Percentiles rank a stretch among this genome's conserved stretches.
Conservation (phyloP, 2,329 filamentous ascomycete species). For the Stagonosporopsis chrysanthemi region DNA sequence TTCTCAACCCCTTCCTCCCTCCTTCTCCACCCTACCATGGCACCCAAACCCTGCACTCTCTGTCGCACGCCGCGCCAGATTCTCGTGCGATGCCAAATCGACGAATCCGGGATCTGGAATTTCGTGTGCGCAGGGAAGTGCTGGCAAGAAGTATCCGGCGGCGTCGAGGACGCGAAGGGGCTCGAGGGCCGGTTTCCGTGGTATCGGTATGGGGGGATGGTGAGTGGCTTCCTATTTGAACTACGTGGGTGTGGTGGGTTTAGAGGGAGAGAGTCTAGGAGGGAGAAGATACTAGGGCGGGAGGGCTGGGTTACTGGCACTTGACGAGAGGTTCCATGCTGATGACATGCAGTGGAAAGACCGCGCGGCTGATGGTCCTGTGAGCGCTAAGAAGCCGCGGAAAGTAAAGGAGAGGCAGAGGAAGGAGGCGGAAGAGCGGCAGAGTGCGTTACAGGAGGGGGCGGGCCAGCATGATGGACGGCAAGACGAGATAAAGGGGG, state of each 20-base stretch:
- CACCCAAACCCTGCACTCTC: slow-evolving; percentile 52
- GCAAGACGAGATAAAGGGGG: neutral
- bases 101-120: slow-evolving; percentile 51
- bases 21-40: neutral
- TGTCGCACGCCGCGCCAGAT: slow-evolving; percentile 49
- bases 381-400: slow-evolving; percentile 53
- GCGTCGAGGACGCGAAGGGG: slow-evolving; percentile 50
- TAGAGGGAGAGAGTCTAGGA: too few relatives aligned
- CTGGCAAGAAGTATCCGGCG: slow-evolving; percentile 55
- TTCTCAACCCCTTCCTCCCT: neutral
- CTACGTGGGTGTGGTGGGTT: too few relatives aligned
- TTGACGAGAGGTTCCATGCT: neutral
- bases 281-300: too few relatives aligned
- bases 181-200: slow-evolving; percentile 25
- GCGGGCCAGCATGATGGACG: neutral
- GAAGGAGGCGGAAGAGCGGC: slow-evolving; percentile 14
- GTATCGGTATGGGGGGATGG: slow-evolving; percentile 45
- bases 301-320: too few relatives aligned
- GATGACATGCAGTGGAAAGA: slow-evolving; percentile 49
- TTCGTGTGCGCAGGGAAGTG: slow-evolving; percentile 55
- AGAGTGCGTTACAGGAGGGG: neutral
- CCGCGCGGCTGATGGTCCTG: slow-evolving; percentile 49
- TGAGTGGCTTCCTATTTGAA: slow-evolving; percentile 27
- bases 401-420: slow-evolving; percentile 48
- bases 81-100: slow-evolving; percentile 55